Percentiles rank a stretch among this genome's conserved stretches.
phyloP scores from a whole-genome alignment of 345 rosid species.

The Xanthoceras sorbifolium region DNA sequence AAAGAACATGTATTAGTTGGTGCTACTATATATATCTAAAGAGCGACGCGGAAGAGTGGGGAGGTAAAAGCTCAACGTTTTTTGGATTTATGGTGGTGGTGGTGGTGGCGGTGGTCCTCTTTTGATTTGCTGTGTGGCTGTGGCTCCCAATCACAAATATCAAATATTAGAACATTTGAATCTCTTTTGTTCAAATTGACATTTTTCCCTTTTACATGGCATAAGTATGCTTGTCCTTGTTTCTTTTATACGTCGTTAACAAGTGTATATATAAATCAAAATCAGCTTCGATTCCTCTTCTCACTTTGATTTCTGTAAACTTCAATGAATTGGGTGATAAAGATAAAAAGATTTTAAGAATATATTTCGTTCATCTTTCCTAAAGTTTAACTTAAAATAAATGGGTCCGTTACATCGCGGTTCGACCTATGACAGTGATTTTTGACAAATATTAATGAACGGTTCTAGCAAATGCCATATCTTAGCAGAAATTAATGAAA shows the following conservation, averaged over 20 bases:
- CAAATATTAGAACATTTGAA: neutral
- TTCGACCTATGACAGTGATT: no score
- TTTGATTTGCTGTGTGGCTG: neutral
- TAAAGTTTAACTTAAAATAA: no score
- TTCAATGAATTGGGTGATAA: neutral
- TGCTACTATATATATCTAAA: neutral
- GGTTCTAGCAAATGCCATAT: no score
- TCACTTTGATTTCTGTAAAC: neutral
- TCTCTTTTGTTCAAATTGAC: neutral
- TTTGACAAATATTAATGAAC: no score
- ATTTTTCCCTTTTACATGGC: neutral
- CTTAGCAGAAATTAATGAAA: no score
- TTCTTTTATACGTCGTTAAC: no score
- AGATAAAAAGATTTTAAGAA: no score
- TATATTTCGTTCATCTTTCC: no score
- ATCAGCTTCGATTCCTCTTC: neutral
- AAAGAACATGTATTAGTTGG: neutral
- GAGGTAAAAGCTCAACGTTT: constrained; percentile 20
- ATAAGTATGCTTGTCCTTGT: neutral
- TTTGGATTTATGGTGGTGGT: neutral
- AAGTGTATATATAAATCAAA: no score
- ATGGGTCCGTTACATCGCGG: no score
- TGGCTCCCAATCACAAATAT: neutral
- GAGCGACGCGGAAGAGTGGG: constrained; percentile 40
- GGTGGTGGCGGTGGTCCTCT: neutral